Evolutionary conservation across 2,329 filamentous ascomycete genomes (phyloP), one percentile per base, ranked within the genome.

Genomic region (Salinomyces thailandicus): DNA sequence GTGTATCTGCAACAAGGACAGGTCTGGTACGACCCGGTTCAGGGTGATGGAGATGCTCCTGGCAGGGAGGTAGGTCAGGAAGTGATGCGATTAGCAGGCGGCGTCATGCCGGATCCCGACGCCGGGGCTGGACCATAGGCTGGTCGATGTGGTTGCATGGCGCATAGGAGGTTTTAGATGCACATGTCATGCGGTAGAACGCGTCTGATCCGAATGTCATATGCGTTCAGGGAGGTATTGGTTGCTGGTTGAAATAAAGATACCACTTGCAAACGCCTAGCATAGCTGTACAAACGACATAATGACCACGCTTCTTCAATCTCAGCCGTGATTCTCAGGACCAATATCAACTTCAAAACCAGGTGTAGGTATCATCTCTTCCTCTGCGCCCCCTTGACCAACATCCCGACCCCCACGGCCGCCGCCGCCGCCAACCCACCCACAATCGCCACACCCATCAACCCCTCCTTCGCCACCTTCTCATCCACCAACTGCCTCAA

Each of bases 371-470:
- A 51, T 36, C 22, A 26, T 26, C 54, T 49, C 45, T 50, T 54
- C 45, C 48, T 43, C 39, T 55, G 52, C 29, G 81, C 63, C 44
- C 85, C 84, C 62, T 77, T 81, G 58, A 96, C 73, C 45, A 98
- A 60, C 54, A 96, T 75, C 11, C 85, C 86, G 20, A 89, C 91
- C 12, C 96, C 78, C 12, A 95, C 78, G n/a, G 89, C 91, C 2
- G 87, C 91, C 2, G 85, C 89, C 43, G 96, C 80, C 36, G 89
- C 87, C 38, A 96, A 75, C 19, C 91, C 89, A 44, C 89, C 89
- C 29, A 96, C 77, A 58, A 98, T 96, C 29, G 91, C 91, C 39
- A 94, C 86, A 30, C 91, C 91, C 67, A 96, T 74, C 44, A 98
- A 62, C 0, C 91, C 91, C 64, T 98, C 91, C 68, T 81, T 93